Evolutionary conservation across 148 eudicot genomes (phyloP).

Genomic region (Arctostaphylos glauca): DNA sequence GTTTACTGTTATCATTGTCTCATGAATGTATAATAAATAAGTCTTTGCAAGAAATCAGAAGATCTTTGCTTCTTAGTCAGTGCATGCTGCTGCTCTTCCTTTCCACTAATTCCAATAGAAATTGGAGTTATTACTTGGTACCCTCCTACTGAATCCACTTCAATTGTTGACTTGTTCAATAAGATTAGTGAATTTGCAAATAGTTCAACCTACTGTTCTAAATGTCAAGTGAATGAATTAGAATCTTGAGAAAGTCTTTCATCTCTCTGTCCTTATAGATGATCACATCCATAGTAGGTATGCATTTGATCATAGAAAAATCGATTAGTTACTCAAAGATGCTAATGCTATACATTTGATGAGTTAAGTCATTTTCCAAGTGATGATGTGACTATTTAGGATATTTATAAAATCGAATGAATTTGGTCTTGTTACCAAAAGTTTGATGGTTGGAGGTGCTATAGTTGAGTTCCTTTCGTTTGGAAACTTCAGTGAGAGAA

Average conservation of each 20-base stretch:
- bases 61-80: neutral
- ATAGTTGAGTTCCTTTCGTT: neutral
- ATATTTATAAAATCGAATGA: neutral
- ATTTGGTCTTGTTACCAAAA: neutral
- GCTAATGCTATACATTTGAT: conserved; percentile 1
- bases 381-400: neutral
- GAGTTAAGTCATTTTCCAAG: neutral
- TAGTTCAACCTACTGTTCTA: too few species aligned
- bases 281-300: neutral
- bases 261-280: neutral
- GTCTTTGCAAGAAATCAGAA: neutral
- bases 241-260: neutral
- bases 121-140: neutral
- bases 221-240: too few species aligned
- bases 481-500: neutral
- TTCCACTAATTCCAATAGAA: neutral
- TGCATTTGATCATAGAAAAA: neutral
- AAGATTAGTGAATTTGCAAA: too few species aligned
- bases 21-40: neutral
- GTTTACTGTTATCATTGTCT: neutral
- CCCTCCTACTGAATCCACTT: neutral
- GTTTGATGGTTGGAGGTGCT: neutral
- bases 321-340: neutral
- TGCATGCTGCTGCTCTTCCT: neutral
- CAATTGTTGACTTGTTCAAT: neutral